A percentile compares a stretch with the other conserved stretches of the same genome.
These are phyloP conservation scores for Diddensiella santjacobensis DNA, from an alignment of 805 yeast genomes.

Conservation along the genomic window DNA sequence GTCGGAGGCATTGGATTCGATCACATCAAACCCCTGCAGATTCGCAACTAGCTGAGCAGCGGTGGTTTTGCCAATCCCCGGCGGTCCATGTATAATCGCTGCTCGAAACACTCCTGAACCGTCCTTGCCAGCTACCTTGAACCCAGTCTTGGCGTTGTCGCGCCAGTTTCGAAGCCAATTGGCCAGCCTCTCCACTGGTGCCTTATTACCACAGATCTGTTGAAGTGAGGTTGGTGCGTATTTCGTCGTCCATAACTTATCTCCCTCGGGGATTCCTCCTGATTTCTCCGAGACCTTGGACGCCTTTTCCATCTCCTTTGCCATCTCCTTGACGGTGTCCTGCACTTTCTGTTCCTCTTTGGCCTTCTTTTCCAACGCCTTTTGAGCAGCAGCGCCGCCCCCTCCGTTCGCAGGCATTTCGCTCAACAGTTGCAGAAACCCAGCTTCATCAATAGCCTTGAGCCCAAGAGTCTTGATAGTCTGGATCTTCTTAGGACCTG, in stretches of 20 bases:
- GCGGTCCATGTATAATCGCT: conserved; percentile 84
- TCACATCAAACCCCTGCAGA: conserved; percentile 71
- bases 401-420: conserved; percentile 95
- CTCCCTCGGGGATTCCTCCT: conserved; percentile 19
- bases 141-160: conserved; percentile 48
- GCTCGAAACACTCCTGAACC: conserved; percentile 75
- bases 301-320: conserved; percentile 32
- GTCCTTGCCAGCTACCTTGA: conserved; percentile 52
- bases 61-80: conserved; percentile 92
- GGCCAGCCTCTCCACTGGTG: conserved; percentile 59
- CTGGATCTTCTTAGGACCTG: conserved; percentile 91
- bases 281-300: conserved; percentile 25
- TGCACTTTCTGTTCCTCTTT: conserved; percentile 59
- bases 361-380: conserved; percentile 64
- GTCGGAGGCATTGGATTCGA: conserved; percentile 87
- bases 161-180: conserved; percentile 82
- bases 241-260: conserved; percentile 83
- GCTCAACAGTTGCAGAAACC: conserved; percentile 67
- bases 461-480: conserved; percentile 69
- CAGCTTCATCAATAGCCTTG: conserved; percentile 83
- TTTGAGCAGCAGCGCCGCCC: conserved; percentile 69
- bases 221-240: conserved; percentile 76
- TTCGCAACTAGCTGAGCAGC: conserved; percentile 81
- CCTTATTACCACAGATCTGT: conserved; percentile 90
- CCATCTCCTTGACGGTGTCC: conserved; percentile 45